Conservation (phyloP, 129 eudicot genomes). For the Artemisia argyi region DNA sequence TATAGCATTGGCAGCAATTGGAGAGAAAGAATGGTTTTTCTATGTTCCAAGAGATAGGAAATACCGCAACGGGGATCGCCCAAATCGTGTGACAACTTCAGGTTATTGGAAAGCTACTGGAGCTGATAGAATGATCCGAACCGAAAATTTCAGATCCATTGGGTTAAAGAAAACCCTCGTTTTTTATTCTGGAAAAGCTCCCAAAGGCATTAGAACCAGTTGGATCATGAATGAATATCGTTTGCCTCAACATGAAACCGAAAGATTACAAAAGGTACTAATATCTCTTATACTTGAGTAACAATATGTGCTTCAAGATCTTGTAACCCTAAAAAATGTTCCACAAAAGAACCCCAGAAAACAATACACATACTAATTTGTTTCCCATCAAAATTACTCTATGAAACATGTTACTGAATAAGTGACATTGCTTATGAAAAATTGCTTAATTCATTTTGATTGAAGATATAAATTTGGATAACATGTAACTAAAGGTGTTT, state of each 20-base stretch:
- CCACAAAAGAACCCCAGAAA: background rate
- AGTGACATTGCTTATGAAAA: no score
- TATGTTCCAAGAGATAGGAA: conserved; percentile 94
- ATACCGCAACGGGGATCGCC: conserved; percentile 93
- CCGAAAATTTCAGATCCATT: conserved; percentile 58
- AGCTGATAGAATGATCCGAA: conserved; percentile 91
- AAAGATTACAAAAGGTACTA: conserved; percentile 80
- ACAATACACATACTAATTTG: background rate
- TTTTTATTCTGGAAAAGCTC: conserved; percentile 95
- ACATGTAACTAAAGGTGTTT: no score
- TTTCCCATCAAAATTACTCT: background rate
- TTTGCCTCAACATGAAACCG: conserved; percentile 86
- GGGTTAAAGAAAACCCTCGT: conserved; percentile 97
- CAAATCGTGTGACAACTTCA: conserved; percentile 91
- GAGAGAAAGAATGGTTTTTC: conserved; percentile 98
- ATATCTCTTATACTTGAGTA: background rate
- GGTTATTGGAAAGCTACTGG: conserved; percentile 99
- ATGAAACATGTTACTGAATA: background rate
- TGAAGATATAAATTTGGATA: background rate
- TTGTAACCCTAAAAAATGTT: background rate
- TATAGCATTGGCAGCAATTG: conserved; percentile 88
- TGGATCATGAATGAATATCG: conserved; percentile 99
- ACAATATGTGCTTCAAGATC: background rate
- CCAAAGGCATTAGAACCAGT: conserved; percentile 89
- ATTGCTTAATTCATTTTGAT: no score